Conservation (phyloP, 2,329 filamentous ascomycete species). For the Penicillium sp. region DNA sequence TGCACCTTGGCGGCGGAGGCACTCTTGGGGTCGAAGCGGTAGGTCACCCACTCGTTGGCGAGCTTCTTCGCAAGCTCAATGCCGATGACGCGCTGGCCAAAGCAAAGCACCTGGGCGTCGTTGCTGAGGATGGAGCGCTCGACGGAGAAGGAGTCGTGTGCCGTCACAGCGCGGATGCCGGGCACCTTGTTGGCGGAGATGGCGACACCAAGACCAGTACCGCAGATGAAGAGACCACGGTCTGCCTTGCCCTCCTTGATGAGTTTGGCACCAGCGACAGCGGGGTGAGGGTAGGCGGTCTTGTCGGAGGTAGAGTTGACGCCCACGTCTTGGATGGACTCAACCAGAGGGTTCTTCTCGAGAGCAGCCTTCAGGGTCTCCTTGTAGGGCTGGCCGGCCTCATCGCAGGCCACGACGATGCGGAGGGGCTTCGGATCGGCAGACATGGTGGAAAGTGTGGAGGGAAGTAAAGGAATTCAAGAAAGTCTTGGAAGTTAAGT, state of each 20-base stretch:
- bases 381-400: conserved; percentile 71
- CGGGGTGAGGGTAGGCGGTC: conserved; percentile 72
- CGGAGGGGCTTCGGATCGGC: conserved; percentile 45
- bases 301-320: conserved; percentile 59
- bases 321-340: conserved; percentile 67
- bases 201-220: conserved; percentile 76
- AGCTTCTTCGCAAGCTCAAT: conserved; percentile 69
- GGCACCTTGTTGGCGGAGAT: conserved; percentile 80
- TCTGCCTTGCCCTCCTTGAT: conserved; percentile 51
- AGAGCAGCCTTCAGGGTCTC: conserved; percentile 66
- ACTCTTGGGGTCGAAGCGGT: conserved; percentile 63
- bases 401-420: conserved; percentile 58
- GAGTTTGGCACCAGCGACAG: conserved; percentile 59
- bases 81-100: conserved; percentile 75
- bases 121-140: conserved; percentile 74
- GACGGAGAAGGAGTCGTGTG: conserved; percentile 76
- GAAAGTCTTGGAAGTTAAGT: too few relatives aligned
- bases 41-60: conserved; percentile 74
- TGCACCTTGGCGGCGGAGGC: conserved; percentile 55
- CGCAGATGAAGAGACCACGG: conserved; percentile 69
- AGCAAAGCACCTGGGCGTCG: conserved; percentile 76
- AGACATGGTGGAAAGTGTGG: conserved; percentile 22
- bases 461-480: too few relatives aligned
- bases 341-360: conserved; percentile 57
- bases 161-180: conserved; percentile 76